phyloP scores from a whole-genome alignment of 768 basidiomycete genomes.

The Russula sp. region DNA sequence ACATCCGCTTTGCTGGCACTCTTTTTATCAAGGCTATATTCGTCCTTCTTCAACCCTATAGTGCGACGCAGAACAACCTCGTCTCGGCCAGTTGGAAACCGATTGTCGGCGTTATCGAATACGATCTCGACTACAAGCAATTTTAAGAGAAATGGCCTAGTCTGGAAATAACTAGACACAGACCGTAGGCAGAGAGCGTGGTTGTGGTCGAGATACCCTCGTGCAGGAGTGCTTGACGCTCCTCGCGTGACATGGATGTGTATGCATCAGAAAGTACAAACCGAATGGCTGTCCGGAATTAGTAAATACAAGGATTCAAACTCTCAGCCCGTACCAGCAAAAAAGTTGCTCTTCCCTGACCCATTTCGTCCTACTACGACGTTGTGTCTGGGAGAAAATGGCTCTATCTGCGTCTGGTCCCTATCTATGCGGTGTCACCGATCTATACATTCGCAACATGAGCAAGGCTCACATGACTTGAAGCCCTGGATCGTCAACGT shows the following conservation, averaged over 20 bases:
- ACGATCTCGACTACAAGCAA: conserved; percentile 69
- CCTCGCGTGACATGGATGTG: conserved; percentile 89
- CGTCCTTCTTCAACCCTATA: conserved; percentile 97
- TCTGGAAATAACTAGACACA: conserved; percentile 21
- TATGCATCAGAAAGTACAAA: conserved; percentile 98
- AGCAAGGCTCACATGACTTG: conserved; percentile 76
- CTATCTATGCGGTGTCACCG: conserved; percentile 43
- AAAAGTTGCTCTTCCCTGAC: conserved; percentile 98
- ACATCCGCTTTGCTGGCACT: conserved; percentile 94
- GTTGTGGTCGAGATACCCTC: conserved; percentile 85
- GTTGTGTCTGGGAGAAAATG: conserved; percentile 90
- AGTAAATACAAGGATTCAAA: neutral
- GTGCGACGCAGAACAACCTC: conserved; percentile 87
- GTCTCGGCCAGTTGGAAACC: conserved; percentile 87
- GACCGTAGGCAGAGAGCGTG: conserved; percentile 88
- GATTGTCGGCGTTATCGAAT: conserved; percentile 90
- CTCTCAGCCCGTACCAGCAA: conserved; percentile 58
- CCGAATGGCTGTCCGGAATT: conserved; percentile 62
- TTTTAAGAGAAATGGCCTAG: neutral
- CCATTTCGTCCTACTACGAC: conserved; percentile 98
- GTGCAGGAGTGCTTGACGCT: conserved; percentile 87
- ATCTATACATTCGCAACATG: conserved; percentile 8
- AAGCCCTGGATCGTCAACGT: conserved; percentile 91
- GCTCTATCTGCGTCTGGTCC: conserved; percentile 88
- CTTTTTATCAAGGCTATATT: conserved; percentile 95